phyloP scores from a whole-genome alignment of 2,329 filamentous ascomycete species.

The Nakataea oryzae region DNA sequence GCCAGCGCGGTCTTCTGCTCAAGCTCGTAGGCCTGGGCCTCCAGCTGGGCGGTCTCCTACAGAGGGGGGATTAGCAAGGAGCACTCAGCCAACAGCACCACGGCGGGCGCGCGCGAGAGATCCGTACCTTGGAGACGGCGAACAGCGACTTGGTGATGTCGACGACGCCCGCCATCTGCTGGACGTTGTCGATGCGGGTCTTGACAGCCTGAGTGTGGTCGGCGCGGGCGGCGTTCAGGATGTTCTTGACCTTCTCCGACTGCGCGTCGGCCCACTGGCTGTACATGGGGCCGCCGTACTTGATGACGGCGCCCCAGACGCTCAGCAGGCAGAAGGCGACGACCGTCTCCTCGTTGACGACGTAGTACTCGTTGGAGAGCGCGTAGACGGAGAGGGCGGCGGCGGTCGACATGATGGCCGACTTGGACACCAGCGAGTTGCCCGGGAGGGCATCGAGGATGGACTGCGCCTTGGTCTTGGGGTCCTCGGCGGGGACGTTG shows the following conservation, averaged over 20 bases:
- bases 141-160: conserved; percentile 96
- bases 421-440: conserved; percentile 88
- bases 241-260: conserved; percentile 85
- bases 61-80: conserved; percentile 7
- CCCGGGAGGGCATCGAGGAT: conserved; percentile 90
- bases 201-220: conserved; percentile 96
- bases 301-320: conserved; percentile 86
- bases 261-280: conserved; percentile 83
- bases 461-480: conserved; percentile 94
- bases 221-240: conserved; percentile 85
- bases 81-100: not conserved
- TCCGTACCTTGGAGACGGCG: conserved; percentile 89
- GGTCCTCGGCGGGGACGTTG: conserved; percentile 73
- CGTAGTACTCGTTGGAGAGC: conserved; percentile 99
- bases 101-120: not conserved
- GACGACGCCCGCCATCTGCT: conserved; percentile 89
- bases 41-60: conserved; percentile 92
- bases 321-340: conserved; percentile 86
- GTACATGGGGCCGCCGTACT: conserved; percentile 89
- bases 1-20: conserved; percentile 93
- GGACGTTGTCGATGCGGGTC: conserved; percentile 84
- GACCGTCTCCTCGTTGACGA: conserved; percentile 97
- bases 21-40: conserved; percentile 92
- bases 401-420: conserved; percentile 87
- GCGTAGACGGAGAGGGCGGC: conserved; percentile 87